Evolutionary conservation across 352 stramenopile genomes (phyloP).

Genomic region (Pythium scleroteichum): DNA sequence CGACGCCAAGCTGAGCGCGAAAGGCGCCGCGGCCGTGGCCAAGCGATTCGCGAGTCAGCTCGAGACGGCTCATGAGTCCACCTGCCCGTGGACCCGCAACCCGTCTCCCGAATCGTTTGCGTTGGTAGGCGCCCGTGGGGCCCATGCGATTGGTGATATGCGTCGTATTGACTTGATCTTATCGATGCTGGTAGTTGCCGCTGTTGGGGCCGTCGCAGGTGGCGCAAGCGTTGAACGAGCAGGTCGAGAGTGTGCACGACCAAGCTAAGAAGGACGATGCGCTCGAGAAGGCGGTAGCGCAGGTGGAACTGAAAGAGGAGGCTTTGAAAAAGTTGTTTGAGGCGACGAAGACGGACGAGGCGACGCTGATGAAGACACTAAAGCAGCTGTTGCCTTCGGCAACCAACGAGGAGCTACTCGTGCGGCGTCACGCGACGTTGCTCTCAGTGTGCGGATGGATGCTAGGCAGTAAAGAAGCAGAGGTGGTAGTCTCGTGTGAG

Average conservation of each 20-base stretch:
- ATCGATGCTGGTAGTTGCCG: conserved; percentile 32
- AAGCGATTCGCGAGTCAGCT: conserved; percentile 43
- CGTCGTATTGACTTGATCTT: background rate
- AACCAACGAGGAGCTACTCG: background rate
- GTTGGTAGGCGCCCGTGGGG: conserved; percentile 38
- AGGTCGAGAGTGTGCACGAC: conserved; percentile 27
- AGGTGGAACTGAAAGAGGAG: conserved; percentile 3
- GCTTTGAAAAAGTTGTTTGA: conserved; percentile 4
- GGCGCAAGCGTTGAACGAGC: conserved; percentile 30
- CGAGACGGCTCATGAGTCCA: conserved; percentile 36
- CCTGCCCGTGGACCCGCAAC: conserved; percentile 66
- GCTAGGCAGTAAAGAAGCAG: conserved; percentile 9
- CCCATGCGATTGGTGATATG: no score
- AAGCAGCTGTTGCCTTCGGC: background rate
- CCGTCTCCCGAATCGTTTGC: conserved; percentile 57
- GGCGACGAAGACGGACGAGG: background rate
- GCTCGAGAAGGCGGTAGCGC: conserved; percentile 5
- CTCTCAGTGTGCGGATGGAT: conserved; percentile 48
- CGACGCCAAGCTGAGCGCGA: conserved; percentile 45
- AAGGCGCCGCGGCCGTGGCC: conserved; percentile 39
- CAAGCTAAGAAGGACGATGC: conserved; percentile 10
- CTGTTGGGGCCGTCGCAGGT: conserved; percentile 33
- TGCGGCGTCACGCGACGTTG: conserved; percentile 29
- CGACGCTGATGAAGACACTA: background rate
- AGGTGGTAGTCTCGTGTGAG: conserved; percentile 32